These are phyloP conservation scores for Erythrophleum ivorense DNA, from an alignment of 331 rosid genomes.

Conservation along the genomic window DNA sequence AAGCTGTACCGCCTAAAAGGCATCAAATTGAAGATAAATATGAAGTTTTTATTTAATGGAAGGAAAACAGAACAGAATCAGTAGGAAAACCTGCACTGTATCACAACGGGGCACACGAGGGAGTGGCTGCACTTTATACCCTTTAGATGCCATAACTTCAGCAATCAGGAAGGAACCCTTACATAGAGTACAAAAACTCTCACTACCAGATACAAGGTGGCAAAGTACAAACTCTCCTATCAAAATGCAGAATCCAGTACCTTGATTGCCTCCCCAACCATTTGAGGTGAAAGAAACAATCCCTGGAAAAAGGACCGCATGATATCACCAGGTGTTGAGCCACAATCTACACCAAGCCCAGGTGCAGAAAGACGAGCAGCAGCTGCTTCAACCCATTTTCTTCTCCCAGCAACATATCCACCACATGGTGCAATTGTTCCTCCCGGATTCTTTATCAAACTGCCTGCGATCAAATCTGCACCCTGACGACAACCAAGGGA, in stretches of 20 bases:
- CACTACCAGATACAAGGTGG: conserved; percentile 26
- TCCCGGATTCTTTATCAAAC: conserved; percentile 94
- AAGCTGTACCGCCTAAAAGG: conserved; percentile 77
- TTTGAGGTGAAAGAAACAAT: conserved; percentile 96
- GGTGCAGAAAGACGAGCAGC: conserved; percentile 96
- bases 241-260: conserved; percentile 48
- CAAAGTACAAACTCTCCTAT: conserved; percentile 24
- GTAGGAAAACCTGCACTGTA: conserved; percentile 73
- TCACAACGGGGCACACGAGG: conserved; percentile 79
- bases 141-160: conserved; percentile 84
- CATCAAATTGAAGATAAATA: conserved; percentile 10
- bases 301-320: conserved; percentile 95
- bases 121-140: conserved; percentile 88
- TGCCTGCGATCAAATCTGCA: conserved; percentile 94
- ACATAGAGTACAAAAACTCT: conserved; percentile 33
- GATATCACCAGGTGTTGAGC: conserved; percentile 82
- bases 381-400: conserved; percentile 81
- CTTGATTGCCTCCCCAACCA: conserved; percentile 98
- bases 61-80: conserved; percentile 12
- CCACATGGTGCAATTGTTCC: conserved; percentile 96
- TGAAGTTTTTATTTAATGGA: neutral
- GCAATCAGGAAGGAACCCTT: conserved; percentile 86
- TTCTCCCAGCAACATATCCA: conserved; percentile 88
- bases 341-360: conserved; percentile 89
- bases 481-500: conserved; percentile 62